Percentiles rank a stretch among this genome's conserved stretches.
Conservation (phyloP, 495 filamentous ascomycete species). For the Aspergillus baeticus region DNA sequence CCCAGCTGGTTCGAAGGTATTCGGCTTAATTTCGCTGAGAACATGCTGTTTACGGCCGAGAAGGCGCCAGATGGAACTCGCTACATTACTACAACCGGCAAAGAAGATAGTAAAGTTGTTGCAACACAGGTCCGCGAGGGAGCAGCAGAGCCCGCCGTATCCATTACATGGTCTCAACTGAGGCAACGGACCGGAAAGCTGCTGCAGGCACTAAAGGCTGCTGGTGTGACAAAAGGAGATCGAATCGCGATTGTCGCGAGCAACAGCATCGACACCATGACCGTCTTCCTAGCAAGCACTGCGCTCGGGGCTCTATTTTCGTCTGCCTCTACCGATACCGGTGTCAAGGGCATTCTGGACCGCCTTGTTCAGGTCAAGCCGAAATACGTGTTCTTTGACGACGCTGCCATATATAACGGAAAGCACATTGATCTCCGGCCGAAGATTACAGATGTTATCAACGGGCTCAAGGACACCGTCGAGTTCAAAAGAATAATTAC, state of each 20-base stretch:
- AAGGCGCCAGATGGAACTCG: constrained; percentile 48
- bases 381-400: constrained; percentile 74
- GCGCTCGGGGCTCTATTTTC: constrained; percentile 71
- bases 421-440: constrained; percentile 65
- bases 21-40: constrained; percentile 78
- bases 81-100: constrained; percentile 34
- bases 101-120: constrained; percentile 69
- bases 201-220: constrained; percentile 59
- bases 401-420: constrained; percentile 75
- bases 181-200: constrained; percentile 53
- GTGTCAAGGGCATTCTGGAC: constrained; percentile 72
- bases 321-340: constrained; percentile 76
- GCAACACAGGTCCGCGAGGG: constrained; percentile 74
- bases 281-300: constrained; percentile 61
- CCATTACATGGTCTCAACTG: constrained; percentile 64
- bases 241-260: constrained; percentile 68
- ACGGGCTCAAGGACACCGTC: constrained; percentile 55
- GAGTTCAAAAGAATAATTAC: constrained; percentile 64
- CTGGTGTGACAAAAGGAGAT: constrained; percentile 66
- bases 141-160: constrained; percentile 45
- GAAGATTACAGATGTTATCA: constrained; percentile 68
- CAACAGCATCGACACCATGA: constrained; percentile 71
- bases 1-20: constrained; percentile 50
- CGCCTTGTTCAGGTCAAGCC: constrained; percentile 70
- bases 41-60: constrained; percentile 54